Evolutionary conservation across 148 eudicot genomes (phyloP), one percentile per base, ranked within the genome.

Genomic region (Amaranthus hypochondriacus): DNA sequence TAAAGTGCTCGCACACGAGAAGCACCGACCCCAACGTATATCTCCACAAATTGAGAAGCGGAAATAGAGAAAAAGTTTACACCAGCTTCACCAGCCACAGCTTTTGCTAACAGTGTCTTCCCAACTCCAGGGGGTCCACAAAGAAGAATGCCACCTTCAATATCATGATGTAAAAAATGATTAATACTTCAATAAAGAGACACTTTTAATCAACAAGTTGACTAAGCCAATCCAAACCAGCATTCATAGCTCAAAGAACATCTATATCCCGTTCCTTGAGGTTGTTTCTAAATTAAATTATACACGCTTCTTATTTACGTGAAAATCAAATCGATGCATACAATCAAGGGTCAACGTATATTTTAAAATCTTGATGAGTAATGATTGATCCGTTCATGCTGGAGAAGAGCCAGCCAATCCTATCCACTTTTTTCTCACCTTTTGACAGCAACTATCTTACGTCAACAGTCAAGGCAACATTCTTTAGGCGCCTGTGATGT

Each of bases 111-210:
- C 72, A 93, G 86, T 67, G 97, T 93, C 84, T 93, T 93, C 62
- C 98, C 98, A 77, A 93, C 98, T 68, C 98, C 98, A 78, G 98
- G 97, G 49, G 98, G 95, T 53, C 98, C 98, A 86, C 95, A 91
- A 64, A 93, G 95, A 80, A 93, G 98, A 82, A 93, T 91, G 7
- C 98, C 98, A 76, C 98, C 98, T 93, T 81, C 66, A 77, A 72
- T 51, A 56, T 46, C 50, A 75, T 48, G 48, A 55, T 21, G 49
- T 54, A 76, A 49, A 46, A 67, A 54, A 48, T 50, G 58, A 62
- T 58, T 14, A 18, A 14, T 39, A 56, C 51, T 12, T 50, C 14
- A 46, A 66, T 48, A 61, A 10, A 78, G 39, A 66, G 66, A 11
- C 21, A 61, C 66, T 48, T 44, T 46, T 13, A 15, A 11, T 7